A percentile compares a stretch with the other conserved stretches of the same genome.
Conservation (phyloP, 2,329 filamentous ascomycete species). For the Curvularia hawaiiensis region DNA sequence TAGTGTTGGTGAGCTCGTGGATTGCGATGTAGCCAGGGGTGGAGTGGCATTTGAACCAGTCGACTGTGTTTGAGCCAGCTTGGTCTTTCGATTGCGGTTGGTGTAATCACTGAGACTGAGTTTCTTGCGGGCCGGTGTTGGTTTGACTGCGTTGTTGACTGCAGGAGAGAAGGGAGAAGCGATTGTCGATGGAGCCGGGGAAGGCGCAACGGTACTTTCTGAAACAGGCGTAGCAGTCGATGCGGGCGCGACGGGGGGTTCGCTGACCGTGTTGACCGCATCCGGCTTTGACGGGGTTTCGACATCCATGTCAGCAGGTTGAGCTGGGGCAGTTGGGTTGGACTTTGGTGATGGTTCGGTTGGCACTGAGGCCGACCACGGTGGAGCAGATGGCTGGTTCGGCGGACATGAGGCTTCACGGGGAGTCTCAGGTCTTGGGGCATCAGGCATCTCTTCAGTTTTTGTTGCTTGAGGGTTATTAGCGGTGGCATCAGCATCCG, state of each 20-base stretch:
- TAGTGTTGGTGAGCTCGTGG: constrained; percentile 41
- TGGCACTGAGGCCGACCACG: constrained; percentile 31
- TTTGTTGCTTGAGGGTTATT: constrained; percentile 28
- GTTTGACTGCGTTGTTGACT: constrained; percentile 50
- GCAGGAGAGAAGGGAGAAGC: constrained; percentile 46
- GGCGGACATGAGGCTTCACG: constrained; percentile 35
- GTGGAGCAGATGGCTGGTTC: constrained; percentile 43
- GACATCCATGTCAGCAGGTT: constrained; percentile 32
- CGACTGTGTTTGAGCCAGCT: constrained; percentile 39
- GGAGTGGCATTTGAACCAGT: constrained; percentile 31
- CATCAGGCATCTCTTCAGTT: constrained; percentile 40
- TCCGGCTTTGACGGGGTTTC: constrained; percentile 39
- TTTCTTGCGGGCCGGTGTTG: constrained; percentile 54
- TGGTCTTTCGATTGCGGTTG: constrained; percentile 51
- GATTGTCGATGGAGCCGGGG: constrained; percentile 28
- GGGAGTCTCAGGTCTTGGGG: constrained; percentile 22
- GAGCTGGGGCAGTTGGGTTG: constrained; percentile 17
- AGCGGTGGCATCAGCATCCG: constrained; percentile 20
- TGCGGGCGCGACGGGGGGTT: constrained; percentile 31
- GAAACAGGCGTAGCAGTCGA: constrained; percentile 27
- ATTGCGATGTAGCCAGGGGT: constrained; percentile 30
- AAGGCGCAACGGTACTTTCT: constrained; percentile 35
- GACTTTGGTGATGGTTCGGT: constrained; percentile 21
- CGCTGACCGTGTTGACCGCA: constrained; percentile 24
- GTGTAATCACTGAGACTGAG: constrained; percentile 59